Percentiles rank a stretch among this genome's conserved stretches.
phyloP scores from a whole-genome alignment of 768 basidiomycete species.

The Phylloporus scabripes region DNA sequence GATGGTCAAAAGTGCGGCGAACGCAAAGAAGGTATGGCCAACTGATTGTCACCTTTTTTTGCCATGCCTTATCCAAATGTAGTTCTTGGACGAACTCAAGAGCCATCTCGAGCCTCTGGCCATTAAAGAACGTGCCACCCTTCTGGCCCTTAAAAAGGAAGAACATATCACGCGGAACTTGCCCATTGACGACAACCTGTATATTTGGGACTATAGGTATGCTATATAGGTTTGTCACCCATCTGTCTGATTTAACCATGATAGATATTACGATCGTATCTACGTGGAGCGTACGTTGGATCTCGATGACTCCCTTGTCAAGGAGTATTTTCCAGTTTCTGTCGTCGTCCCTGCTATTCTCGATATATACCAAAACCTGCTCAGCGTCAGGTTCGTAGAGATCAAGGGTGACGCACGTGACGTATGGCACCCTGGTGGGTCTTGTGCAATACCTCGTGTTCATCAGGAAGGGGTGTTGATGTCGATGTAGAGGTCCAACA shows the following conservation, averaged over 20 bases:
- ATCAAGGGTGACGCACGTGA: slow-evolving; percentile 50
- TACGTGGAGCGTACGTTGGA: slow-evolving; percentile 61
- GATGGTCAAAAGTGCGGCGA: slow-evolving; percentile 72
- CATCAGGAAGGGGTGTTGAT: not conserved
- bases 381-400: slow-evolving; percentile 64
- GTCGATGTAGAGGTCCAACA: slow-evolving; percentile 57
- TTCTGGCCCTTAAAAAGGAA: slow-evolving; percentile 73
- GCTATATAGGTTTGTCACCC: not conserved
- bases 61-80: not conserved
- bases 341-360: slow-evolving; percentile 80
- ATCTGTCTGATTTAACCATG: not conserved
- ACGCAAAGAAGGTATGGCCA: slow-evolving; percentile 47
- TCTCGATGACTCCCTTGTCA: slow-evolving; percentile 73
- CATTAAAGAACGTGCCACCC: slow-evolving; percentile 54
- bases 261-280: slow-evolving; percentile 30
- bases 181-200: slow-evolving; percentile 66
- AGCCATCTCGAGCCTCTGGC: slow-evolving; percentile 69
- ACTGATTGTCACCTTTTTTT: not conserved
- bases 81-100: slow-evolving; percentile 80
- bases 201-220: slow-evolving; percentile 82
- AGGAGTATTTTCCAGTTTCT: slow-evolving; percentile 86
- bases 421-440: slow-evolving; percentile 75
- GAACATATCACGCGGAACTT: slow-evolving; percentile 58
- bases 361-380: slow-evolving; percentile 75
- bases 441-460: not conserved